Conservation (phyloP, 2,329 filamentous ascomycete genomes). For the Monosporascus sp. region DNA sequence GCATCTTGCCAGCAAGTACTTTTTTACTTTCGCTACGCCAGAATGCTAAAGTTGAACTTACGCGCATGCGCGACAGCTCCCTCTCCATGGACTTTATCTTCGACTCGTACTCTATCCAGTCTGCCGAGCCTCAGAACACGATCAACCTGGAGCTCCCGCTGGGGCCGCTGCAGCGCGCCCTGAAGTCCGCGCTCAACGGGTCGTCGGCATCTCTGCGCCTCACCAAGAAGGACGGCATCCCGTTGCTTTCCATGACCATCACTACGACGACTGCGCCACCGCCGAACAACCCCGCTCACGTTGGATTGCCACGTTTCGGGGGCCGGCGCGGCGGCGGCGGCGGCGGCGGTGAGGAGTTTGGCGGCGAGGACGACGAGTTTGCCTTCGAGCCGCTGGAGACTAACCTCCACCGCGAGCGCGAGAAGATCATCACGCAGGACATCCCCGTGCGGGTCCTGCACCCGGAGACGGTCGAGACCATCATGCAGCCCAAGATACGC, state of each 20-base stretch:
- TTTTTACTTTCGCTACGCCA: no score
- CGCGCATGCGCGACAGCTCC: constrained; percentile 33
- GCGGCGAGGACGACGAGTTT: constrained; percentile 41
- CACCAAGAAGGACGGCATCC: constrained; percentile 86
- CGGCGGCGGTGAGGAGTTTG: constrained; percentile 31
- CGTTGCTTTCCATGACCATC: constrained; percentile 85
- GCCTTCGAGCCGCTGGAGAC: constrained; percentile 49
- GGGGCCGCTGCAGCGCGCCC: constrained; percentile 80
- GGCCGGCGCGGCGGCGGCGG: constrained; percentile 11
- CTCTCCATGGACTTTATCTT: constrained; percentile 79
- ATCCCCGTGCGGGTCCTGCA: constrained; percentile 90
- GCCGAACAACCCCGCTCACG: constrained; percentile 3
- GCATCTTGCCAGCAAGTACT: no score
- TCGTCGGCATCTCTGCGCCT: constrained; percentile 79
- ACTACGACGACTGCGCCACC: constrained; percentile 61
- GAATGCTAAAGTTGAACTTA: constrained; percentile 22
- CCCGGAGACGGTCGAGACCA: constrained; percentile 77
- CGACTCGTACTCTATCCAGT: constrained; percentile 77
- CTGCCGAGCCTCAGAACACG: constrained; percentile 73
- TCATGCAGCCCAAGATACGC: constrained; percentile 85
- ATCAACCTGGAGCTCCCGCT: constrained; percentile 96
- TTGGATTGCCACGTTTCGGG: background rate
- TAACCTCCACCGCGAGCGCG: constrained; percentile 63
- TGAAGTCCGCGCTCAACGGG: constrained; percentile 80
- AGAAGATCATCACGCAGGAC: constrained; percentile 91